phyloP scores from a whole-genome alignment of 768 basidiomycete genomes.

The Xerocomellus intermedius region DNA sequence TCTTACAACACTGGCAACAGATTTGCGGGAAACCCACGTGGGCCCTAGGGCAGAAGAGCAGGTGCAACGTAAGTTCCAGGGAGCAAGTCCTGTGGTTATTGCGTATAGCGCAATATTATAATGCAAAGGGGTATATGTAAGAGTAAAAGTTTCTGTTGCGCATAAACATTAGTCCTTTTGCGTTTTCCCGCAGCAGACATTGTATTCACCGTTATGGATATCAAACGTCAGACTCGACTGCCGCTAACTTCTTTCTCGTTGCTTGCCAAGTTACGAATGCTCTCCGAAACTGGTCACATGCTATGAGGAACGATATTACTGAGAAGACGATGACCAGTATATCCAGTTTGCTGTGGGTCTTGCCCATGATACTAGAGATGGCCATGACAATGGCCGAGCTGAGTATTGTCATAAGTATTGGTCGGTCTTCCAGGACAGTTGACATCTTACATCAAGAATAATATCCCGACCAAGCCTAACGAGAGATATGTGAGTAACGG shows the following conservation, averaged over 20 bases:
- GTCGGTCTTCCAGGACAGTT: not conserved
- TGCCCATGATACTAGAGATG: conserved; percentile 2
- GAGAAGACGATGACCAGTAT: conserved; percentile 14
- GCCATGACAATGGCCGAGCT: conserved; percentile 22
- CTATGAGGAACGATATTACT: conserved; percentile 13
- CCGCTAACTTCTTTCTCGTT: conserved; percentile 8
- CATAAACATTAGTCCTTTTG: not conserved
- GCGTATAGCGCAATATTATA: not conserved
- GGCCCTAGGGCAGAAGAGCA: no score
- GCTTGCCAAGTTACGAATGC: conserved; percentile 18
- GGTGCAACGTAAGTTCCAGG: no score
- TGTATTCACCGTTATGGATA: not conserved
- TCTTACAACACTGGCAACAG: no score
- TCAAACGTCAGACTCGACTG: conserved; percentile 8
- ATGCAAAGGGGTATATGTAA: not conserved
- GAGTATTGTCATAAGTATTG: not conserved
- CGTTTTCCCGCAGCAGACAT: not conserved
- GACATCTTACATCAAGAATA: conserved; percentile 20
- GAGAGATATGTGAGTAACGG: not conserved
- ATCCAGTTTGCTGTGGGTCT: conserved; percentile 18
- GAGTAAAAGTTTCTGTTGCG: not conserved
- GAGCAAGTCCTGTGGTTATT: not conserved
- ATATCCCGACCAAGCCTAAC: conserved; percentile 17
- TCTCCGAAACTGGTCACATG: conserved; percentile 23
- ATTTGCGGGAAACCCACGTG: no score